Evolutionary conservation across 164 flowering plant species (phyloP).

Genomic region (Piper longum): DNA sequence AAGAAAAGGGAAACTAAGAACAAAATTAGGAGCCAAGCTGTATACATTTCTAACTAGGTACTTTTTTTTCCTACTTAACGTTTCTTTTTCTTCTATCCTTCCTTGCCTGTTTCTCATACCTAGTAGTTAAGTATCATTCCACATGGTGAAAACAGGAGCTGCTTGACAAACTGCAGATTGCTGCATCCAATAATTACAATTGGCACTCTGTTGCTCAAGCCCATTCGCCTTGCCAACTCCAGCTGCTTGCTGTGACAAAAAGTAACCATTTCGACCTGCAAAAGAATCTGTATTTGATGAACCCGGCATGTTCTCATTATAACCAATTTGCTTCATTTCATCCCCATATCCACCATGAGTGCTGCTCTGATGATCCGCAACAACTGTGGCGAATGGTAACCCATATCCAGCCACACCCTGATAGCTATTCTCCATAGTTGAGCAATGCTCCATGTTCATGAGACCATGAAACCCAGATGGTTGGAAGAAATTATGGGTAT

Average conservation of each 20-base stretch:
- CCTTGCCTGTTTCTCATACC: neutral
- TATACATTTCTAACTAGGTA: constrained; percentile 1
- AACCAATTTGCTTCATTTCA: constrained; percentile 22
- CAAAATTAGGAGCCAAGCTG: neutral
- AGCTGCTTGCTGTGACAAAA: constrained; percentile 22
- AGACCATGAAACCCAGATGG: constrained; percentile 47
- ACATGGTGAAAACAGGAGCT: constrained; percentile 38
- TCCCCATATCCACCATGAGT: constrained; percentile 9
- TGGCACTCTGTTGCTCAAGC: constrained; percentile 27
- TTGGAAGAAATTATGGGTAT: constrained; percentile 54
- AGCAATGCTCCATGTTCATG: constrained; percentile 14
- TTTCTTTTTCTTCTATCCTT: neutral
- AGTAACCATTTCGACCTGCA: constrained; percentile 27
- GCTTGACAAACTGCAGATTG: constrained; percentile 23
- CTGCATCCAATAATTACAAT: constrained; percentile 31
- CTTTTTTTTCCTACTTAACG: neutral
- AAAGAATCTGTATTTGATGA: constrained; percentile 5
- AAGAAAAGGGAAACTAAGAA: too few relatives aligned
- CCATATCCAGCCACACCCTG: constrained; percentile 9
- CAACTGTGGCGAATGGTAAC: constrained; percentile 21
- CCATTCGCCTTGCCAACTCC: constrained; percentile 8
- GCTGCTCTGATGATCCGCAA: constrained; percentile 14
- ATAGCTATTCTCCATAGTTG: constrained; percentile 34
- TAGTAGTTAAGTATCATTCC: constrained; percentile 39
- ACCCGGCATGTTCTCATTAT: neutral